These are phyloP conservation scores for Stygiomarasmius scandens DNA, from an alignment of 1,284 basidiomycete genomes.

Conservation along the genomic window DNA sequence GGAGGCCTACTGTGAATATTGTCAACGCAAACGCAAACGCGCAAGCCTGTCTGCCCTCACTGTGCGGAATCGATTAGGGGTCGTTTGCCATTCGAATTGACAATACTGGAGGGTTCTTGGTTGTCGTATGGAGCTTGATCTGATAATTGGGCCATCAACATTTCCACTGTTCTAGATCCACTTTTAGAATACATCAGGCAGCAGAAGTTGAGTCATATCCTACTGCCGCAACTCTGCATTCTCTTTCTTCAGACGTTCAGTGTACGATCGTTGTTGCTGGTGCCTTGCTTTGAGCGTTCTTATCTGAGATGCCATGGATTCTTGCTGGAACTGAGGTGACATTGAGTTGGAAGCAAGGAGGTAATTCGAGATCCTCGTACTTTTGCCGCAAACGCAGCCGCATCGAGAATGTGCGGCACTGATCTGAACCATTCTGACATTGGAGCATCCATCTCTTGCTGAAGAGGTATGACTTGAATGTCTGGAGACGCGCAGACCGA, in stretches of 20 bases:
- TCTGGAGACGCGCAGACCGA: constrained; percentile 59
- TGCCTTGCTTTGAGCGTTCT: constrained; percentile 59
- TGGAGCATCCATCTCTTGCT: constrained; percentile 75
- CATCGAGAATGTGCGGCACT: constrained; percentile 61
- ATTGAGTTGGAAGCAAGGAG: constrained; percentile 3
- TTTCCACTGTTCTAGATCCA: constrained; percentile 42
- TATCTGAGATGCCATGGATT: constrained; percentile 68
- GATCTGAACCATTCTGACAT: constrained; percentile 80
- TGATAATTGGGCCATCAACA: constrained; percentile 37
- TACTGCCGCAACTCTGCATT: constrained; percentile 63
- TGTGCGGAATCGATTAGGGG: constrained; percentile 47
- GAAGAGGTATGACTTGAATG: constrained; percentile 73
- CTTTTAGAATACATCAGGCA: neutral
- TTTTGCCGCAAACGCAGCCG: constrained; percentile 65
- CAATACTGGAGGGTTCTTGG: constrained; percentile 35
- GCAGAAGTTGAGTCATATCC: constrained; percentile 9
- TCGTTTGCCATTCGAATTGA: constrained; percentile 69
- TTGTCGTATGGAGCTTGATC: constrained; percentile 23
- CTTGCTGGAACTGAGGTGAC: constrained; percentile 68
- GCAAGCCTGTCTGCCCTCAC: constrained; percentile 45
- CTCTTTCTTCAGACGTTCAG: constrained; percentile 52
- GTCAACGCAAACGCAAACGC: neutral
- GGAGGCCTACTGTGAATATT: constrained; percentile 25
- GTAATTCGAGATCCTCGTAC: constrained; percentile 36
- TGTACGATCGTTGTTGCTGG: constrained; percentile 51